Percentiles rank a stretch among this genome's conserved stretches.
These are phyloP conservation scores for Calonectria pseudoreteaudii DNA, from an alignment of 2,329 filamentous ascomycete genomes.

Conservation along the genomic window DNA sequence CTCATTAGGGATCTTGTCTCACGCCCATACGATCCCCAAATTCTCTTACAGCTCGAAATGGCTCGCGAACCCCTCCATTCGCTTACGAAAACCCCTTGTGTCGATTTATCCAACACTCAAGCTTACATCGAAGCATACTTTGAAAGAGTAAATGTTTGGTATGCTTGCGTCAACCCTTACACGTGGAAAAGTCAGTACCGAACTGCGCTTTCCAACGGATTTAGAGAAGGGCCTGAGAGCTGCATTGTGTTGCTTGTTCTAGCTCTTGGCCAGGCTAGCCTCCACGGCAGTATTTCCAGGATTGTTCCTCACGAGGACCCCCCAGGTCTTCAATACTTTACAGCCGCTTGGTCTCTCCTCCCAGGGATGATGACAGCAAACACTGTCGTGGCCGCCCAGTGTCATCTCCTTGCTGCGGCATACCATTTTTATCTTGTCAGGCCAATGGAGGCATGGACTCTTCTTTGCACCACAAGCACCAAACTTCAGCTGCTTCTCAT, in stretches of 20 bases:
- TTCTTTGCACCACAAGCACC: slow-evolving; percentile 83
- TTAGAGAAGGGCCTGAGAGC: slow-evolving; percentile 83
- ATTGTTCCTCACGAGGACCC: slow-evolving; percentile 76
- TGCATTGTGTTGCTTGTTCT: slow-evolving; percentile 85
- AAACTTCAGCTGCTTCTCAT: slow-evolving; percentile 84
- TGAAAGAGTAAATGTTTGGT: slow-evolving; percentile 85
- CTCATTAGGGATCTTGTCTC: slow-evolving; percentile 83
- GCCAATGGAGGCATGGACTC: slow-evolving; percentile 85
- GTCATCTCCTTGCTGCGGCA: slow-evolving; percentile 82
- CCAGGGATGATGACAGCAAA: slow-evolving; percentile 85
- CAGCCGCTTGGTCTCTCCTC: slow-evolving; percentile 81
- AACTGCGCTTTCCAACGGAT: slow-evolving; percentile 79
- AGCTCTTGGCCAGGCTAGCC: slow-evolving; percentile 80
- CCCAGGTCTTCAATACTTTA: slow-evolving; percentile 83
- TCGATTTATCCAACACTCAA: slow-evolving; percentile 80
- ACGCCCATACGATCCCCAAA: slow-evolving; percentile 82
- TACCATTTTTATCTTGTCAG: slow-evolving; percentile 87
- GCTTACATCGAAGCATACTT: slow-evolving; percentile 85
- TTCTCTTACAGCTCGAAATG: slow-evolving; percentile 86
- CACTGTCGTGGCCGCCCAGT: slow-evolving; percentile 82
- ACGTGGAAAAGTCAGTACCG: slow-evolving; percentile 83
- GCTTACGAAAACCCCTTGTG: slow-evolving; percentile 71
- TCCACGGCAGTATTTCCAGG: slow-evolving; percentile 80
- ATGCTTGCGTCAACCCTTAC: slow-evolving; percentile 86
- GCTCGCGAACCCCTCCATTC: slow-evolving; percentile 79